Evolutionary conservation across 23 red algal species (phyloP), one percentile per base, ranked within the genome.

Genomic region (Pyropia haitanensis): DNA sequence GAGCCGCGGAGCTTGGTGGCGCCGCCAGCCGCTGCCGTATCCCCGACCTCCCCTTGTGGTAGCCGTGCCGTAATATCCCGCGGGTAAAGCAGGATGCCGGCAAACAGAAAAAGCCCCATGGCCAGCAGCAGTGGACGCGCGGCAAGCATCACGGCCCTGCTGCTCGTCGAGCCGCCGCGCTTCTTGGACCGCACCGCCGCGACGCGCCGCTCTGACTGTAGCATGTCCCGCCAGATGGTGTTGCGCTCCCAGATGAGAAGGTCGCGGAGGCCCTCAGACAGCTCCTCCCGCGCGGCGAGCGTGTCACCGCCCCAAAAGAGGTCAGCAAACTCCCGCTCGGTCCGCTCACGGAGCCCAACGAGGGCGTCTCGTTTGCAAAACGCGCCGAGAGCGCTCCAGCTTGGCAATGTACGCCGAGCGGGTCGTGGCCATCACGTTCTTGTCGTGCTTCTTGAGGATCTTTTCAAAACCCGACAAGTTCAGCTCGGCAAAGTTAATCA

Each of bases 381-480:
- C 4, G 29, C 23, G 18, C n/a, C 16, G 53, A n/a, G 51, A 29
- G 51, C 49, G 17, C 14, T 61, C 25, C 57, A 81, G 31, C 25
- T 58, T 58, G 25, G 51, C 56, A 69, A 79, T 81, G 50, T 72
- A 75, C 10, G 32, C 33, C 16, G 21, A 30, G 17, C 66, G 63
- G 8, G 61, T 62, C 68, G 52, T 71, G 29, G 18, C 33, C 21
- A 49, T 48, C 6, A 65, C 80, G 60, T 58, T 64, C 55, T 98
- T 98, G 69, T 98, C 94, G 56, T 98, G 94, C 57, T 98, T 98
- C 57, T 98, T 98, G 8, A 98, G 64, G 75, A 98, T 98, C 65
- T 98, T 98, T 20, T 90, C 94, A 57, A 98, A 87, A 17, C 74
- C 94, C 27, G 79, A 69, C 1, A 64, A 49, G 65, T 98, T 98